These are phyloP conservation scores for Dissophora ornata DNA, from an alignment of 192 early-diverging fungal species.

Conservation along the genomic window DNA sequence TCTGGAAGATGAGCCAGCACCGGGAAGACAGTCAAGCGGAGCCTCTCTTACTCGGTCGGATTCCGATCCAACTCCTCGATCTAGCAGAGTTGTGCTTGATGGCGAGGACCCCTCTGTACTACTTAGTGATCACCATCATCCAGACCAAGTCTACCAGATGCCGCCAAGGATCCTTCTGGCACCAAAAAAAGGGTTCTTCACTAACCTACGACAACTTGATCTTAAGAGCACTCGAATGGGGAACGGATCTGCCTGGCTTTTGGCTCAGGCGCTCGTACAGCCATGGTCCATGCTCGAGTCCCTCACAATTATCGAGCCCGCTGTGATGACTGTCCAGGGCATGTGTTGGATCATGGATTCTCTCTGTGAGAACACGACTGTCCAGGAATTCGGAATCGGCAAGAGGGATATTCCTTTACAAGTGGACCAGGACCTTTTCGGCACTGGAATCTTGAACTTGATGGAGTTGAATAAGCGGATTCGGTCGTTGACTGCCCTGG, in stretches of 20 bases:
- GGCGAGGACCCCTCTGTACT: neutral
- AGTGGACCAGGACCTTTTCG: slow-evolving; percentile 27
- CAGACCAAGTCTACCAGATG: neutral
- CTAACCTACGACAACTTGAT: slow-evolving; percentile 43
- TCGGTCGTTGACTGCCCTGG: slow-evolving; percentile 19
- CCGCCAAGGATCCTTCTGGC: neutral
- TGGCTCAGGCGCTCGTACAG: slow-evolving; percentile 42
- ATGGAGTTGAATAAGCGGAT: slow-evolving; percentile 45
- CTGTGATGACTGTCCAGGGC: slow-evolving; percentile 22
- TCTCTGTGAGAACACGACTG: slow-evolving; percentile 31
- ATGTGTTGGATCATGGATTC: slow-evolving; percentile 42
- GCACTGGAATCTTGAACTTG: slow-evolving; percentile 7
- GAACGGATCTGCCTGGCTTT: slow-evolving; percentile 28
- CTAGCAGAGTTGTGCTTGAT: neutral
- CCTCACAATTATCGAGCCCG: slow-evolving; percentile 31
- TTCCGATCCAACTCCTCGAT: slow-evolving; percentile 1
- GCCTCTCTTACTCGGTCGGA: neutral
- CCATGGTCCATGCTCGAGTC: slow-evolving; percentile 22
- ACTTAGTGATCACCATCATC: neutral
- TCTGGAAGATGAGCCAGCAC: too few species aligned
- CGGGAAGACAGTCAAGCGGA: too few species aligned
- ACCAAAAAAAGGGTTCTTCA: slow-evolving; percentile 21
- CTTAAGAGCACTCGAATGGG: slow-evolving; percentile 46
- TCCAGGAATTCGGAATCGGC: slow-evolving; percentile 44
- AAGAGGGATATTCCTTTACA: neutral